These are phyloP conservation scores for Aureobasidium lini DNA, from an alignment of 2,329 filamentous ascomycete genomes.

Conservation along the genomic window DNA sequence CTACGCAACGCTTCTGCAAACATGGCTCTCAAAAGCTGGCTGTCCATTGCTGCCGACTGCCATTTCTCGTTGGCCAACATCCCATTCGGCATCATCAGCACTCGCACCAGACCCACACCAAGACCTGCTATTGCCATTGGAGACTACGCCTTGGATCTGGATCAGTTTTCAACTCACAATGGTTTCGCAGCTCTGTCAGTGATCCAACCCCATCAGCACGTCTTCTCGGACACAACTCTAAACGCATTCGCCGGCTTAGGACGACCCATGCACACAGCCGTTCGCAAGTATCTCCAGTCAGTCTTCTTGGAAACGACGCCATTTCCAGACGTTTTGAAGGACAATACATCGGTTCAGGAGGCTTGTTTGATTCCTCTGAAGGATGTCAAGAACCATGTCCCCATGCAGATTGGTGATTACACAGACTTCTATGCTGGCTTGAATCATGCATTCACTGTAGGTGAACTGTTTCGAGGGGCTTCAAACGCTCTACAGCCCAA, in stretches of 20 bases:
- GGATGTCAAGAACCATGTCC: conserved; percentile 59
- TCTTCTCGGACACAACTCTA: conserved; percentile 59
- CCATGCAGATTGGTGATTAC: conserved; percentile 74
- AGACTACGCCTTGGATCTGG: conserved; percentile 62
- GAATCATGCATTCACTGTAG: conserved; percentile 69
- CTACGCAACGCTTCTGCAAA: neutral
- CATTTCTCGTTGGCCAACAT: conserved; percentile 75
- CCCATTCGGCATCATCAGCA: conserved; percentile 75
- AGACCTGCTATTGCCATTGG: conserved; percentile 67
- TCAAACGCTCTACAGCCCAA: conserved; percentile 70
- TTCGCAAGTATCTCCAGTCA: conserved; percentile 61
- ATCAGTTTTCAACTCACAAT: conserved; percentile 50
- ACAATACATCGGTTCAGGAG: conserved; percentile 52
- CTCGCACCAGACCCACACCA: conserved; percentile 46
- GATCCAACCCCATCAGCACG: conserved; percentile 50
- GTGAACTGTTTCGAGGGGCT: conserved; percentile 64
- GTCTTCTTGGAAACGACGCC: conserved; percentile 55
- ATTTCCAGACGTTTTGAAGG: conserved; percentile 54
- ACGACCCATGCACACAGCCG: conserved; percentile 57
- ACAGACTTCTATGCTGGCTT: conserved; percentile 79
- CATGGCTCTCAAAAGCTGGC: conserved; percentile 46
- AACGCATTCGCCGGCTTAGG: conserved; percentile 70
- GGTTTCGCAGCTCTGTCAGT: conserved; percentile 53
- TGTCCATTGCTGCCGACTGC: conserved; percentile 51
- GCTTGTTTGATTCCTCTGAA: conserved; percentile 52